Conservation (phyloP, 2,329 filamentous ascomycete genomes). For the Cercospora brassicicola region DNA sequence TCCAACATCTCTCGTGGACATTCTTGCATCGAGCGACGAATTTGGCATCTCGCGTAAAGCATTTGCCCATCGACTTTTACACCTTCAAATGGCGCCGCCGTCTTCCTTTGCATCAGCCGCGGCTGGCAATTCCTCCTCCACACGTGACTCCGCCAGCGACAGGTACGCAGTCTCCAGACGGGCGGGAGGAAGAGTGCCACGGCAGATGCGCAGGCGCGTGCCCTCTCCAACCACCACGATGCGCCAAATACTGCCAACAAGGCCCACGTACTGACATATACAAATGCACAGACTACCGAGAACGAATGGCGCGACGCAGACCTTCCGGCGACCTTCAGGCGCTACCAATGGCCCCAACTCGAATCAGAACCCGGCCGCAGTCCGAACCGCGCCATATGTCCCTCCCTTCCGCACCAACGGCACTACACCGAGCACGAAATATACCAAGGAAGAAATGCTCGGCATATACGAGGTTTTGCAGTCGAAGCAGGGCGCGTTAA, state of each 20-base stretch:
- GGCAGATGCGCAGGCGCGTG: conserved; percentile 15
- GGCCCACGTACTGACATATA: conserved; percentile 11
- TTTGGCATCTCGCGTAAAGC: conserved; percentile 6
- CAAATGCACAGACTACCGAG: conserved; percentile 57
- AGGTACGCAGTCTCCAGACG: conserved; percentile 43
- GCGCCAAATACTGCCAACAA: not conserved
- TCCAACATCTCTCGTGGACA: not conserved
- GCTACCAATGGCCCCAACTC: conserved; percentile 54
- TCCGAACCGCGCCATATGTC: conserved; percentile 52
- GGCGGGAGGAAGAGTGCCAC: conserved; percentile 5
- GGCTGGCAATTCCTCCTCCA: conserved; percentile 44
- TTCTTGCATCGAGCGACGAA: conserved; percentile 6
- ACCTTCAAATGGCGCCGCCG: conserved; percentile 42
- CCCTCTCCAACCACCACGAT: not conserved
- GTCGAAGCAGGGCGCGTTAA: conserved; percentile 59
- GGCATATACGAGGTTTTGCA: conserved; percentile 66
- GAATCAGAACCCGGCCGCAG: conserved; percentile 39
- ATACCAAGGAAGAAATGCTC: conserved; percentile 76
- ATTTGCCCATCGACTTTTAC: conserved; percentile 5
- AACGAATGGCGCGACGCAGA: conserved; percentile 66
- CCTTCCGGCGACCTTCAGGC: conserved; percentile 64
- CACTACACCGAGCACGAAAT: conserved; percentile 58
- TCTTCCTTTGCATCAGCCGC: conserved; percentile 54
- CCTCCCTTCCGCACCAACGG: conserved; percentile 62
- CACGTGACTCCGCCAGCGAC: conserved; percentile 49